Evolutionary conservation across 2,329 filamentous ascomycete genomes (phyloP), one percentile per base, ranked within the genome.

Genomic region (Aspergillus sp.): DNA sequence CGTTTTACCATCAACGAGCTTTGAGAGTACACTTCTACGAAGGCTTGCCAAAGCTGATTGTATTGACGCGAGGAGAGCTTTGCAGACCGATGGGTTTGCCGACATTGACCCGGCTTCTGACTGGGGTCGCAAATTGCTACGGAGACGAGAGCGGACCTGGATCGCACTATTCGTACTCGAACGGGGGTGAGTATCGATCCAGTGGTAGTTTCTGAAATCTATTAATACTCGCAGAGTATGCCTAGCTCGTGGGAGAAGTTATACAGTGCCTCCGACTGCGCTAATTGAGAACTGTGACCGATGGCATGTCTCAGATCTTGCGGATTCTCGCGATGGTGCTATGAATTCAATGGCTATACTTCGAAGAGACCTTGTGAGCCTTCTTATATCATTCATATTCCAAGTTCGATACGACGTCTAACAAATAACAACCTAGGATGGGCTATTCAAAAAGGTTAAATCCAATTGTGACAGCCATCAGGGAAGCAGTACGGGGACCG

Each of bases 141-240:
- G 88, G 42, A 80, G 86, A 53, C 79, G 88, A 47, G 88, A 91
- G 70, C 78, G 88, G 60, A 84, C 85, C 7, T 91, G 88, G 87
- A 80, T 91, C 56, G 84, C 88, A 0, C 73, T 91, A 1, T 91
- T 90, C 68, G 88, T 90, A 0, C 80, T 91, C 1, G 88, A 91
- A 67, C 79, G 88, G 72, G 88, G 88, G 79, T 85, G 51, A 53
- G 66, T 22, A 37, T 12, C 9, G 34, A 19, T 20, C 15, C 13
- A 8, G 4, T 45, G 20, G 22, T 50, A 13, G 11, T 5, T 27
- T 41, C 9, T 37, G 17, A 15, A 11, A 39, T 45, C 12, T 11
- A n/a, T 9, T 15, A 47, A 53, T 40, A 19, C 27, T 20, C 57
- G 11, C 53, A 81, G 83, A 33, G 87, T 90, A 68, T 90, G 87